Evolutionary conservation across 2,329 filamentous ascomycete species (phyloP), one percentile per base, ranked within the genome.

Genomic region (Pseudogymnoascus sp.): DNA sequence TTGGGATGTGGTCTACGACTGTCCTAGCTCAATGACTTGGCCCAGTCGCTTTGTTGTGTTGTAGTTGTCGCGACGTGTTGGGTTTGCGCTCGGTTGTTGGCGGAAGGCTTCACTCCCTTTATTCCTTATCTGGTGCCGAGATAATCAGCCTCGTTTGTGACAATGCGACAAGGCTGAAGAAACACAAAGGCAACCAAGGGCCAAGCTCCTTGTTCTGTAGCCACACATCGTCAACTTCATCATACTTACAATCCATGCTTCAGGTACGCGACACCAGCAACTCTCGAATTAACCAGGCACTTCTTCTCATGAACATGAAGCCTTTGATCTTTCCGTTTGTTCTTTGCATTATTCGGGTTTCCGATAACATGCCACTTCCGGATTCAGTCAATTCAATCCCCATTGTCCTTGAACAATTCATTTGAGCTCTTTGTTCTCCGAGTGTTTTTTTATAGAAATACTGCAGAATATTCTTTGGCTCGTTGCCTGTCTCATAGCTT

Each of bases 61-160:
- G 28, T 36, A 36, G 33, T 57, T 33, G 50, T 33, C 50, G 17
- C 50, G 50, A 57, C n/a, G 28, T 33, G 26, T 57, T 57, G 15
- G 10, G 9, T 33, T 57, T 33, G 50, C 33, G n/a, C 50, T 57
- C 50, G 50, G 50, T 57, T 57, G 50, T 19, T 35, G 50, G 28
- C 28, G 10, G 28, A 33, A 19, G 50, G 28, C 28, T 33, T 57
- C 28, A 35, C 17, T 57, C 50, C 31, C 47, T 13, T 13, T 57
- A 35, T 35, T 57, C 50, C 50, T 57, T 33, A 57, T 57, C 47
- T 19, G 50, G 10, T 57, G 50, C 50, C 50, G 28, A 57, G 50
- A 57, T 35, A 33, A 13, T 4, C 28, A 57, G 50, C 50, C 50
- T 35, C n/a, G 50, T 33, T 2, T 15, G 28, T n/a, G 26, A 15